These are phyloP conservation scores for Ophiosphaerella narmari DNA, from an alignment of 2,329 filamentous ascomycete genomes.

Conservation along the genomic window DNA sequence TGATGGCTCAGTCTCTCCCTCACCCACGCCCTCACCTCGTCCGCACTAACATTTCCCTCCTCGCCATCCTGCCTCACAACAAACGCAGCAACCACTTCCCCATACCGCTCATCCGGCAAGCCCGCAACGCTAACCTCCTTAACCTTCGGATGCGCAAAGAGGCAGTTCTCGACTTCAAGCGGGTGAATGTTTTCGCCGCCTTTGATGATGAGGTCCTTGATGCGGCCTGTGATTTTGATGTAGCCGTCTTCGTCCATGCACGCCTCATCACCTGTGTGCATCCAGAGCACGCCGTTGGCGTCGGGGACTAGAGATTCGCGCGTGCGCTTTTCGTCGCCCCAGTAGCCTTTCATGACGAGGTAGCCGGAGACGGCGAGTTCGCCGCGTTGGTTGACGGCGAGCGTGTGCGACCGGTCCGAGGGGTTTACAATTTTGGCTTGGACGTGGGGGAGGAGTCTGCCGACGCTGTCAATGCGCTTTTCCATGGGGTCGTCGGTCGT, in stretches of 20 bases:
- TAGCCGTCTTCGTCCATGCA: constrained; percentile 82
- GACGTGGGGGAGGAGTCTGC: constrained; percentile 83
- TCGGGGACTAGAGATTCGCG: constrained; percentile 67
- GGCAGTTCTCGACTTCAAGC: constrained; percentile 86
- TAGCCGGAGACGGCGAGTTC: constrained; percentile 87
- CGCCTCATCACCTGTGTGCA: constrained; percentile 91
- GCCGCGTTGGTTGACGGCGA: constrained; percentile 70
- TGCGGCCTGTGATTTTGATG: constrained; percentile 83
- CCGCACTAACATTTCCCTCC: constrained; percentile 53
- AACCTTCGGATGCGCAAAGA: constrained; percentile 73
- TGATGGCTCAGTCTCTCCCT: constrained; percentile 72
- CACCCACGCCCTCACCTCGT: constrained; percentile 74
- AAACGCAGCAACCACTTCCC: constrained; percentile 87
- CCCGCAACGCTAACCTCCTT: constrained; percentile 83
- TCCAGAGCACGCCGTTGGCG: constrained; percentile 70
- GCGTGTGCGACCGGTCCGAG: constrained; percentile 59
- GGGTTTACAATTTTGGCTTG: constrained; percentile 76
- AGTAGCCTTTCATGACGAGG: constrained; percentile 90
- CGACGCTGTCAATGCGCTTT: constrained; percentile 76
- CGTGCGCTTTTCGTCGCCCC: constrained; percentile 72
- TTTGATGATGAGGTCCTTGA: constrained; percentile 94
- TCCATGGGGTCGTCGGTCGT: constrained; percentile 73
- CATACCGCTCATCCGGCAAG: constrained; percentile 78
- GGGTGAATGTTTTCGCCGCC: constrained; percentile 97
- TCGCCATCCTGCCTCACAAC: constrained; percentile 59